Percentiles rank a stretch among this genome's conserved stretches.
Conservation (phyloP, 2,329 filamentous ascomycete species). For the Diaporthe longicolla region DNA sequence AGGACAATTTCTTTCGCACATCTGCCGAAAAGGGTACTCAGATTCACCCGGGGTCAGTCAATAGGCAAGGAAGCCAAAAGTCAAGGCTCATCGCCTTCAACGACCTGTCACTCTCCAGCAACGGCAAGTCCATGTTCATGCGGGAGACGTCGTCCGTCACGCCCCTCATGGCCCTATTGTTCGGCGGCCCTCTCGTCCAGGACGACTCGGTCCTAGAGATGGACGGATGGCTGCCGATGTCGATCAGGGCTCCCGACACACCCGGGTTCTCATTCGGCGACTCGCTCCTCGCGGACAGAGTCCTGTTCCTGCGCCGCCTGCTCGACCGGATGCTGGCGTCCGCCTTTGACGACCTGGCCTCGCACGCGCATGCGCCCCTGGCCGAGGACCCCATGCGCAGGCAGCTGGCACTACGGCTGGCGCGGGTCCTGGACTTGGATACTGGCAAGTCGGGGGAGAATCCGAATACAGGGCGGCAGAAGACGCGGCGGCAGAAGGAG, state of each 20-base stretch:
- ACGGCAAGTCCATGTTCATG: not conserved
- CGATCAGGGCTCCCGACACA: not conserved
- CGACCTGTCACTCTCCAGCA: constrained; percentile 4
- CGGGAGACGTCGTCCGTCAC: constrained; percentile 11
- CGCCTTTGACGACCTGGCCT: constrained; percentile 29
- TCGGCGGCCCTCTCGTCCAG: constrained; percentile 22
- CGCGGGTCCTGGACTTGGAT: not conserved
- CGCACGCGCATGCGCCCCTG: not conserved
- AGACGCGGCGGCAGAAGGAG: not conserved
- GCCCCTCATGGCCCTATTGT: constrained; percentile 24
- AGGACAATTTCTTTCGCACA: not conserved
- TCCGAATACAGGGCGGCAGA: too few relatives aligned
- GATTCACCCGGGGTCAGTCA: constrained; percentile 35
- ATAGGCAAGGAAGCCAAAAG: not conserved
- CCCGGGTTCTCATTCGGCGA: too few relatives aligned
- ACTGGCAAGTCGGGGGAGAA: not conserved
- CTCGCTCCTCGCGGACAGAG: not conserved
- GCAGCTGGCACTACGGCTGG: constrained; percentile 4
- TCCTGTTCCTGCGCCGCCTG: constrained; percentile 10
- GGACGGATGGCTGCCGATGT: constrained; percentile 36
- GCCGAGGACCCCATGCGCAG: not conserved
- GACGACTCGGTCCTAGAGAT: not conserved
- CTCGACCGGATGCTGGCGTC: constrained; percentile 28
- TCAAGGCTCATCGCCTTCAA: not conserved
- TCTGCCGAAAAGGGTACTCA: not conserved